phyloP scores from a whole-genome alignment of 306 rosid genomes.

The Spatholobus suberectus region DNA sequence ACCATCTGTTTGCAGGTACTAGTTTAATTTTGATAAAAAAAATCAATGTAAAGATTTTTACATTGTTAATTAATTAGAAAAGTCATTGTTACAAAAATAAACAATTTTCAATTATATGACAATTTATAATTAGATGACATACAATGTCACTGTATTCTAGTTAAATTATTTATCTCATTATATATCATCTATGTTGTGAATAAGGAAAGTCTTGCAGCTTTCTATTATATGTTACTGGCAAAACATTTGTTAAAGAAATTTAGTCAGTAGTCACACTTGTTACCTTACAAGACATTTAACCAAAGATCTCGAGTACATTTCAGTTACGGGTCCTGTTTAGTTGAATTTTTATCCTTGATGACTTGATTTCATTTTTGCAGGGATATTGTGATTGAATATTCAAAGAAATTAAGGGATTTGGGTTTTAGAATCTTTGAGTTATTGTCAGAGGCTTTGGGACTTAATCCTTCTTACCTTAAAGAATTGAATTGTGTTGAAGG shows the following conservation, averaged over 20 bases:
- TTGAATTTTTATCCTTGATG: neutral
- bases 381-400: constrained; percentile 48
- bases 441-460: constrained; percentile 55
- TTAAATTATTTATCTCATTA: neutral
- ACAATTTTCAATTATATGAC: too few relatives aligned
- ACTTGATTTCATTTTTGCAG: constrained; percentile 42
- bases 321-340: too few relatives aligned
- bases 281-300: too few relatives aligned
- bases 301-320: too few relatives aligned
- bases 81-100: too few relatives aligned
- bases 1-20: neutral
- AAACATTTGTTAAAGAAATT: too few relatives aligned
- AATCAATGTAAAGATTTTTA: too few relatives aligned
- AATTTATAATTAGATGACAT: too few relatives aligned
- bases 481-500: constrained; percentile 46
- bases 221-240: neutral
- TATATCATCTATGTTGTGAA: neutral
- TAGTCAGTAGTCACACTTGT: too few relatives aligned
- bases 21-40: too few relatives aligned
- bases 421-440: constrained; percentile 51
- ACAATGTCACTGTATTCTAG: too few relatives aligned
- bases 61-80: too few relatives aligned
- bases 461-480: constrained; percentile 21
- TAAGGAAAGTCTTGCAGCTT: neutral
- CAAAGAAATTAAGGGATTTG: constrained; percentile 40